Evolutionary conservation across 1,284 basidiomycete genomes (phyloP), one percentile per base, ranked within the genome.

Genomic region (Ceratobasidium sp.): DNA sequence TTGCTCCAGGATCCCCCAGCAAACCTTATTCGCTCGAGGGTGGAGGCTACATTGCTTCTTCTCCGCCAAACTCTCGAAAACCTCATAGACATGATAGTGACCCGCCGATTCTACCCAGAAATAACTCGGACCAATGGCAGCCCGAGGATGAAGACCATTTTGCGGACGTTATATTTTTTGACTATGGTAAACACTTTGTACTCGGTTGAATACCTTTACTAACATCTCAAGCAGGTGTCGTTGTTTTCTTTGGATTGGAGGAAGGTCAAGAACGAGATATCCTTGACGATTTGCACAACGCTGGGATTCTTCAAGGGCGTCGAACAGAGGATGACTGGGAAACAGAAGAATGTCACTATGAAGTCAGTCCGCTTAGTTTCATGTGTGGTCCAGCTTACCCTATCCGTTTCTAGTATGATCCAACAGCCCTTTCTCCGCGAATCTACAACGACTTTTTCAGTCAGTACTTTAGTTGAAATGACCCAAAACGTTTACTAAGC

Each of bases 361-460:
- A 90, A 15, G 94, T 95, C 82, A 67, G 91, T 88, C 68, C n/a
- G 28, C 33, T 69, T 39, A 53, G 20, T 53, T 28, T 23, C 42
- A 20, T 13, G 15, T 61, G 18, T 9, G 42, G 69, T 18, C 70
- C 56, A 40, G 18, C 13, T 51, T 18, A 63, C 20, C 0, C 13
- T 42, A 42, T 81, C 81, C 71, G 78, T 81, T 82, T 79, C 6
- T 79, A 96, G 94, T 95, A 97, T 84, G 96, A 98, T 82, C 90
- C 93, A 0, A 87, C 92, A 67, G 95, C 95, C n/a, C 89, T 90
- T 26, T 96, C 92, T 83, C 96, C 93, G 56, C 91, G 94, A 78
- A 96, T 97, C 82, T 95, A 95, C 85, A 96, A 97, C 81, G 95
- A 97, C 84, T 96, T 97, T 85, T 97, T 97, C 87, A 97, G 93